phyloP scores from a whole-genome alignment of 805 yeast species.

The Cyberlindnera euphorbiiphila region DNA sequence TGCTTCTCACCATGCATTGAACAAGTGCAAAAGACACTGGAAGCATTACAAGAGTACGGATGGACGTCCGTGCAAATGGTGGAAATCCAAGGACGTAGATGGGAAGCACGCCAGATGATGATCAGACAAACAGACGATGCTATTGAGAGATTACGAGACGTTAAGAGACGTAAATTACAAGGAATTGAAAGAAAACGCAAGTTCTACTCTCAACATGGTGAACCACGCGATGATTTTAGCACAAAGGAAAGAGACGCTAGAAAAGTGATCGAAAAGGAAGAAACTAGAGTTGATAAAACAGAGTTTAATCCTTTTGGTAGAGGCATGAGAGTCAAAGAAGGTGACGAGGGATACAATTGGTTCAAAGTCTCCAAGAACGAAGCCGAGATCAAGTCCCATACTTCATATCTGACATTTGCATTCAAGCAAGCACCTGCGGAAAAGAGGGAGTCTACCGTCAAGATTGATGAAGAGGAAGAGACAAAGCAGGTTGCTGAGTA shows the following conservation, averaged over 20 bases:
- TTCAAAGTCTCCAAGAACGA: conserved; percentile 78
- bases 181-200: conserved; percentile 54
- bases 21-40: conserved; percentile 87
- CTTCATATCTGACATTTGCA: conserved; percentile 93
- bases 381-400: conserved; percentile 84
- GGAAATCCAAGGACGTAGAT: conserved; percentile 77
- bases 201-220: conserved; percentile 27
- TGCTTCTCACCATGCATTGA: conserved; percentile 98
- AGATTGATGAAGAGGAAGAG: conserved; percentile 1
- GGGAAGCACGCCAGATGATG: conserved; percentile 92
- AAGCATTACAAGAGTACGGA: conserved; percentile 65
- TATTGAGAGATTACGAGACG: conserved; percentile 71
- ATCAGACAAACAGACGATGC: conserved; percentile 77
- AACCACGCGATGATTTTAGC: conserved; percentile 22
- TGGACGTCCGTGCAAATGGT: conserved; percentile 91
- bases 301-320: conserved; percentile 92
- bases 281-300: conserved; percentile 34
- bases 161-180: conserved; percentile 63
- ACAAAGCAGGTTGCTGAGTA: background rate
- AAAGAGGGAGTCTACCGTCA: conserved; percentile 3
- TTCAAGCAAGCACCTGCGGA: conserved; percentile 33
- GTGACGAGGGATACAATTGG: conserved; percentile 82
- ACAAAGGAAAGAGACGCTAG: conserved; percentile 26
- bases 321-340: conserved; percentile 81
- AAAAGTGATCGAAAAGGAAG: conserved; percentile 22